Percentiles rank a stretch among this genome's conserved stretches.
phyloP scores from a whole-genome alignment of 2,329 filamentous ascomycete genomes.

The Trichoderma harzianum region DNA sequence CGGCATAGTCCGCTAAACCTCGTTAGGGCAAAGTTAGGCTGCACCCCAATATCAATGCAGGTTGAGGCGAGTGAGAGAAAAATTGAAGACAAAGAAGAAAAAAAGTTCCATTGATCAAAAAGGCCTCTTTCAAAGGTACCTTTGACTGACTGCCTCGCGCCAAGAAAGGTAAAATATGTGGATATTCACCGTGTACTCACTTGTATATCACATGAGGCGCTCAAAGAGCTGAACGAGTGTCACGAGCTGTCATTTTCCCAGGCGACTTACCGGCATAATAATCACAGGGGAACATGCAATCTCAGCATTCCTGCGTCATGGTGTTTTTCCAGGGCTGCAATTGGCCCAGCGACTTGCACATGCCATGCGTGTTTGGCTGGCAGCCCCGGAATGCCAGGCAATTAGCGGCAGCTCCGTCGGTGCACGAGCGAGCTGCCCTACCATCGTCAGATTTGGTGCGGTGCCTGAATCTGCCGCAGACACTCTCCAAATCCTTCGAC shows the following conservation, averaged over 20 bases:
- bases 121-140: background rate
- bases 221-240: background rate
- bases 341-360: slow-evolving; percentile 6
- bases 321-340: background rate
- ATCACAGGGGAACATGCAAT: background rate
- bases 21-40: background rate
- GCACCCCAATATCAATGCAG: background rate
- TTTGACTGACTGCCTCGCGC: background rate
- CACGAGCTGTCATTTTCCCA: background rate
- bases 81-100: background rate
- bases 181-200: background rate
- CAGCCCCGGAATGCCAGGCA: background rate
- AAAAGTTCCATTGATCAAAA: background rate
- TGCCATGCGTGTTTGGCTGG: slow-evolving; percentile 9
- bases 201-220: background rate
- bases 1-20: background rate
- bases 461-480: background rate
- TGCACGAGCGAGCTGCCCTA: background rate
- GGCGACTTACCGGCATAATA: background rate
- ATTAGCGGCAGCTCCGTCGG: background rate
- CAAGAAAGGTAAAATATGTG: background rate
- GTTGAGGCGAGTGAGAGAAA: background rate
- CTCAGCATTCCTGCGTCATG: slow-evolving; percentile 4
- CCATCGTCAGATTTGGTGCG: background rate
- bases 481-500: background rate